Conservation (phyloP, 2,329 filamentous ascomycete genomes). For the Exserohilum rostratum region DNA sequence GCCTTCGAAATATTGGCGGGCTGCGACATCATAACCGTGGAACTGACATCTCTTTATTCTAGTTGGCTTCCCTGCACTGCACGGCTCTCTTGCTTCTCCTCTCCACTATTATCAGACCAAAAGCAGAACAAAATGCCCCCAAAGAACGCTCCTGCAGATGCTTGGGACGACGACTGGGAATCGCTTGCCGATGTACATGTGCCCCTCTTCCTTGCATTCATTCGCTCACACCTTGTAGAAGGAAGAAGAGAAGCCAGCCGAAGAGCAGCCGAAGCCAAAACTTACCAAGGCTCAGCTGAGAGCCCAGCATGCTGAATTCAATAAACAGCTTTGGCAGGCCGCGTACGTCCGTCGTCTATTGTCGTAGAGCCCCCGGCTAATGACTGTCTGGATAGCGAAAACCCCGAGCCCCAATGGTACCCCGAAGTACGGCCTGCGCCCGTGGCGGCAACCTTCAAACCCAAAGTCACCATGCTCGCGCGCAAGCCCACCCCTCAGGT, state of each 20-base stretch:
- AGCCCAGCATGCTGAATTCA: conserved; percentile 80
- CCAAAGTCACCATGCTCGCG: conserved; percentile 81
- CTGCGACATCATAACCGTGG: conserved; percentile 9
- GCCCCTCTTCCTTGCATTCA: conserved; percentile 7
- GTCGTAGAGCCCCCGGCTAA: conserved; percentile 18
- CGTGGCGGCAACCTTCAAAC: conserved; percentile 75
- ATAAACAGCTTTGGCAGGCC: conserved; percentile 86
- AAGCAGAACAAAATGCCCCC: conserved; percentile 47
- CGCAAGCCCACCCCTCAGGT: conserved; percentile 74
- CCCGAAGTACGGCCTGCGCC: conserved; percentile 71
- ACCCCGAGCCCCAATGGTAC: conserved; percentile 76
- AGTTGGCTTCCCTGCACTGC: neutral
- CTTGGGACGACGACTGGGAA: conserved; percentile 95
- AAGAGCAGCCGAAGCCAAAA: conserved; percentile 52
- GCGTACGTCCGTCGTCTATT: conserved; percentile 64
- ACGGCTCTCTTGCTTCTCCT: neutral
- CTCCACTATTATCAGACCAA: neutral
- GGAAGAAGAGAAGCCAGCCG: conserved; percentile 47
- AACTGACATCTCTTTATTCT: neutral
- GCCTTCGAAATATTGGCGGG: conserved; percentile 15
- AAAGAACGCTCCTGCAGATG: conserved; percentile 57
- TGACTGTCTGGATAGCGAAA: conserved; percentile 61
- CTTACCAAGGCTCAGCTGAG: conserved; percentile 77
- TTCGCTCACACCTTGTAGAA: conserved; percentile 38
- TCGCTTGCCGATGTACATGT: conserved; percentile 70